These are phyloP conservation scores for Monosporascus sp. DNA, from an alignment of 2,329 filamentous ascomycete species.

Conservation along the genomic window DNA sequence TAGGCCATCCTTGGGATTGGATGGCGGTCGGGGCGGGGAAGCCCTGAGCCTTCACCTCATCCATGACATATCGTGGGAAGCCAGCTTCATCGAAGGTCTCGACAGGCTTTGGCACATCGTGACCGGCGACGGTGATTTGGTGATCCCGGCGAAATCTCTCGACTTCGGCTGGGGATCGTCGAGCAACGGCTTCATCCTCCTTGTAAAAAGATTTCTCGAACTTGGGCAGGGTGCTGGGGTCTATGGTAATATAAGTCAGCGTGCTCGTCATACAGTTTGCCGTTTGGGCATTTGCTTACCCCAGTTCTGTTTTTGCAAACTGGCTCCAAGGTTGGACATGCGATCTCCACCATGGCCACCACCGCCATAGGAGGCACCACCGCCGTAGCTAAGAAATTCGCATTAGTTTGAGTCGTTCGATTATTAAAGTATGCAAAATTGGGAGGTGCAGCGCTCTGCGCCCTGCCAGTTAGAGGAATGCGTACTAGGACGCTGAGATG, in stretches of 20 bases:
- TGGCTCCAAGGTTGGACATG: conserved; percentile 86
- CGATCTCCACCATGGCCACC: conserved; percentile 70
- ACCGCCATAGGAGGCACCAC: conserved; percentile 33
- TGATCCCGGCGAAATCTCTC: conserved; percentile 82
- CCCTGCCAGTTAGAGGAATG: not conserved
- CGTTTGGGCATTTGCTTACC: conserved; percentile 50
- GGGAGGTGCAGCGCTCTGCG: not conserved
- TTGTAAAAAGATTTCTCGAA: conserved; percentile 99
- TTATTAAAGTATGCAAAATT: not conserved
- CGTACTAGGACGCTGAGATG: not conserved
- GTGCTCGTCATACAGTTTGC: conserved; percentile 17
- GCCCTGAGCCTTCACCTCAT: conserved; percentile 96
- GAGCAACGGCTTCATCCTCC: conserved; percentile 75
- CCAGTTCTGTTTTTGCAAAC: conserved; percentile 84
- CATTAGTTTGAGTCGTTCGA: conserved; percentile 32
- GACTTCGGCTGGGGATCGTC: conserved; percentile 72
- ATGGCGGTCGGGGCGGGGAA: conserved; percentile 92
- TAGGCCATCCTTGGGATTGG: conserved; percentile 97
- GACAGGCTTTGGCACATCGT: conserved; percentile 83
- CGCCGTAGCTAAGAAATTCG: conserved; percentile 34
- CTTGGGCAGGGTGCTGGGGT: conserved; percentile 75
- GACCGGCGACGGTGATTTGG: conserved; percentile 76
- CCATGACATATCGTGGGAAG: conserved; percentile 95
- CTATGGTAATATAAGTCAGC: conserved; percentile 41
- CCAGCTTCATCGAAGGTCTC: conserved; percentile 97